Conservation (phyloP, 2,329 filamentous ascomycete species). For the Penicillium sp. region DNA sequence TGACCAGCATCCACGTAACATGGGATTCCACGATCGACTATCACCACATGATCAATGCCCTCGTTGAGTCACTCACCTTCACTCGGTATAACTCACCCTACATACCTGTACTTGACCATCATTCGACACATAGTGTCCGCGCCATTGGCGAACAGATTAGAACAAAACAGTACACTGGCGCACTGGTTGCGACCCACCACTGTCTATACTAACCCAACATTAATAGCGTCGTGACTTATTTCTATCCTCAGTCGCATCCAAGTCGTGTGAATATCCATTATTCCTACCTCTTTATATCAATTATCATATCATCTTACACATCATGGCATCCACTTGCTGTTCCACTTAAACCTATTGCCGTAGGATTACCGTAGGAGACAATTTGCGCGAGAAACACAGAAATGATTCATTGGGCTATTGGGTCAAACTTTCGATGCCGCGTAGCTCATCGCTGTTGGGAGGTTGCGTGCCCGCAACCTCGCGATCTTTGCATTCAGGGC, state of each 20-base stretch:
- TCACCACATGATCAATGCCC: background rate
- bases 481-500: too few relatives aligned
- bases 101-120: constrained; percentile 3
- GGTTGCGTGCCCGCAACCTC: too few relatives aligned
- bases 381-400: too few relatives aligned
- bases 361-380: too few relatives aligned
- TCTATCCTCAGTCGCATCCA: background rate
- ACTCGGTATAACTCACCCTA: background rate
- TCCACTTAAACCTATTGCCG: too few relatives aligned
- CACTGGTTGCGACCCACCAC: constrained; percentile 3
- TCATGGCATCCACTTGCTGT: too few relatives aligned
- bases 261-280: background rate
- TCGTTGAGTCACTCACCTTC: background rate
- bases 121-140: background rate
- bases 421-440: too few relatives aligned
- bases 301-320: background rate
- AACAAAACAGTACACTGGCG: constrained; percentile 1
- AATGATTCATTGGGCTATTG: too few relatives aligned
- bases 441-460: too few relatives aligned
- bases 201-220: constrained; percentile 9
- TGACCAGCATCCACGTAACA: constrained; percentile 5
- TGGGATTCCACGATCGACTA: background rate
- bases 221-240: constrained; percentile 3
- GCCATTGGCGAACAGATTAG: background rate
- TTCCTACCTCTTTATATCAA: background rate